Base-by-base conservation (phyloP, 2,329 filamentous ascomycete genomes). In the Trichoderma asperellum region DNA sequence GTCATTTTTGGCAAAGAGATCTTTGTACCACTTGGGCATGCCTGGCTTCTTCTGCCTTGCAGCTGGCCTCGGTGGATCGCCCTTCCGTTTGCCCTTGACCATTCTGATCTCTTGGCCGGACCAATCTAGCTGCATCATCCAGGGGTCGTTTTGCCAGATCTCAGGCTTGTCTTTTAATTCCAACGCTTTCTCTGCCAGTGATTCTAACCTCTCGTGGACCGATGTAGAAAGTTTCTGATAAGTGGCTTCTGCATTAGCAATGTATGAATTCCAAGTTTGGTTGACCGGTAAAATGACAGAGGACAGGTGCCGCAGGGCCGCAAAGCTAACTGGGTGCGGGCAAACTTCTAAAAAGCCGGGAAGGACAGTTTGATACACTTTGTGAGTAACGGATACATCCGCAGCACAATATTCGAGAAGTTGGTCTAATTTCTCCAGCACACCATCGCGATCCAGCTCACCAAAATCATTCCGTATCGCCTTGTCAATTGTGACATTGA, bases 261-360 rank as follows among this genome's bases (percentile, higher is more conserved):
- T 85, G 76, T 99, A 99, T 1, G 88, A 83, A 70, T 95, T 88
- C 96, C 96, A 99, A 0, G 91, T 90, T 74, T 91, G 88, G 78
- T 98, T 89, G 56, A 98, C 92, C 0, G 96, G 96, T 8, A 99
- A 83, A 59, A 98, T 97, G 72, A 97, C 94, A 0, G 94, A 91
- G 0, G 94, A 94, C n/a, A 99, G 85, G 78, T 98, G 96, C 18
- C 96, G 88, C 21, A 99, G 84, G 2, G 96, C 96, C 2, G 93
- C 95, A 76, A 99, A 99, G 80, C 94, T 98, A 75, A 99, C 96
- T 0, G 96, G 96, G 79, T 99, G 96, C 0, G 96, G 96, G 76
- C 96, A 99, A 32, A 92, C 92, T 56, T 93, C 85, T 24, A 97
- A 83, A 75, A 97, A 99, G 70, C 92, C 91, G 0, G 94, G 93